Evolutionary conservation across 805 yeast species (phyloP).

Genomic region (Candida lessepsii): DNA sequence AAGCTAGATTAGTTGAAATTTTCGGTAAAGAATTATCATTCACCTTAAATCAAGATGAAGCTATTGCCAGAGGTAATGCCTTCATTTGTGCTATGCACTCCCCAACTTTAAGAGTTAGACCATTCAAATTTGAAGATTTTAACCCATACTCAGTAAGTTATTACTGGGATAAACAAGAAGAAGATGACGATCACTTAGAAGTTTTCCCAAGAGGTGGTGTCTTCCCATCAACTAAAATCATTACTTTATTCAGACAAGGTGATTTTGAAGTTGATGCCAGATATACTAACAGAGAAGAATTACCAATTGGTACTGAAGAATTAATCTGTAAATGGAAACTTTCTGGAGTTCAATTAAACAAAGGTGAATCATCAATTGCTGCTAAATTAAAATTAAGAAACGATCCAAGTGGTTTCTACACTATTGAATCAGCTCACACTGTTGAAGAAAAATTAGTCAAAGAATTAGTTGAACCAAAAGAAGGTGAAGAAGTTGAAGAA

Average conservation of each 20-base stretch:
- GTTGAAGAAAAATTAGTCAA: constrained; percentile 87
- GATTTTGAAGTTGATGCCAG: constrained; percentile 85
- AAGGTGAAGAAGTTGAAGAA: constrained; percentile 52
- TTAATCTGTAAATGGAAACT: constrained; percentile 81
- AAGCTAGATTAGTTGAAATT: constrained; percentile 73
- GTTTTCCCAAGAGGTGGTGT: constrained; percentile 93
- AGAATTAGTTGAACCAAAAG: constrained; percentile 71
- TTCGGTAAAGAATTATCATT: constrained; percentile 85
- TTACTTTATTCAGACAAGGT: constrained; percentile 88
- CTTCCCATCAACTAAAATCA: constrained; percentile 93
- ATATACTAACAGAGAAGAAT: constrained; percentile 71
- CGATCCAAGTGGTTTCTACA: constrained; percentile 94
- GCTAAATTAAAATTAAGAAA: constrained; percentile 93
- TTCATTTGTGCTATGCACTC: constrained; percentile 99
- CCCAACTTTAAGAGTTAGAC: constrained; percentile 97
- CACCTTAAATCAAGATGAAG: constrained; percentile 98
- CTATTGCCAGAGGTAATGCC: constrained; percentile 98
- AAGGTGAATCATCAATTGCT: constrained; percentile 74
- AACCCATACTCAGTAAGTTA: constrained; percentile 91
- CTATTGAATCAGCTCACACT: constrained; percentile 91
- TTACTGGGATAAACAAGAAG: constrained; percentile 91
- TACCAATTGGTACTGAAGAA: constrained; percentile 68
- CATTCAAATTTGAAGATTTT: constrained; percentile 95
- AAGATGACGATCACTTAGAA: constrained; percentile 82
- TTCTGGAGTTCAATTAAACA: constrained; percentile 77